Evolutionary conservation across 202 grass and related monocot genomes (phyloP), one percentile per base, ranked within the genome.

Genomic region (Musa balbisiana): DNA sequence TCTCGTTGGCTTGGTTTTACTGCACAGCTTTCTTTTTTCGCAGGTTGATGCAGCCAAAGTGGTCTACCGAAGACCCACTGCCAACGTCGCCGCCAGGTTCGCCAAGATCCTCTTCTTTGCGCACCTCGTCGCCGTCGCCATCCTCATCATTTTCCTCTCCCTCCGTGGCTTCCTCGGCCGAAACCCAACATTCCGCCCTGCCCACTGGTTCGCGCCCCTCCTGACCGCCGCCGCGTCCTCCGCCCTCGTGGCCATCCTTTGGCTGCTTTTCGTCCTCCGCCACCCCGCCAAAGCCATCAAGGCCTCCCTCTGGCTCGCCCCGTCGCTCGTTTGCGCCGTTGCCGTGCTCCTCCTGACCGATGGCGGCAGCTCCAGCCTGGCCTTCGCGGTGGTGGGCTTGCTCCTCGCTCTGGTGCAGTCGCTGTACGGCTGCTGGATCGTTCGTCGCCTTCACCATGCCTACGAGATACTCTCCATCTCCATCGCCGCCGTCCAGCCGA

Each of bases 381-480:
- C 87, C 23, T 74, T 86, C 53, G 89, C 87, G 24, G 75, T 76
- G 49, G 74, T 92, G 24, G 67, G 87, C 83, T 73, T 94, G 78
- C 77, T 81, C n/a, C 65, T 92, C 1, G 85, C 89, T 56, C 15
- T 94, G 49, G 76, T 85, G n/a, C 53, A 82, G 29, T 76, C 83
- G 52, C 80, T 98, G 53, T 98, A 98, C 58, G 84, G 83, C 25
- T 98, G 95, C 71, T 98, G 95, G 95, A 85, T 92, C 67, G 83
- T 74, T 10, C 88, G 84, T 25, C 88, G 95, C 10, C 85, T 94
- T 55, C 85, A 51, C 19, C 89, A 98, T 73, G 95, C 87, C 4
- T 77, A 84, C 21, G 83, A 83, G 49, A 59, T 98, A 54, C 88
- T 98, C 83, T 83, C 87, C 20, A 62, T 71, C 29, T 88, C 95